These are phyloP conservation scores for Lineolata rhizophorae DNA, from an alignment of 495 filamentous ascomycete genomes.

Conservation along the genomic window DNA sequence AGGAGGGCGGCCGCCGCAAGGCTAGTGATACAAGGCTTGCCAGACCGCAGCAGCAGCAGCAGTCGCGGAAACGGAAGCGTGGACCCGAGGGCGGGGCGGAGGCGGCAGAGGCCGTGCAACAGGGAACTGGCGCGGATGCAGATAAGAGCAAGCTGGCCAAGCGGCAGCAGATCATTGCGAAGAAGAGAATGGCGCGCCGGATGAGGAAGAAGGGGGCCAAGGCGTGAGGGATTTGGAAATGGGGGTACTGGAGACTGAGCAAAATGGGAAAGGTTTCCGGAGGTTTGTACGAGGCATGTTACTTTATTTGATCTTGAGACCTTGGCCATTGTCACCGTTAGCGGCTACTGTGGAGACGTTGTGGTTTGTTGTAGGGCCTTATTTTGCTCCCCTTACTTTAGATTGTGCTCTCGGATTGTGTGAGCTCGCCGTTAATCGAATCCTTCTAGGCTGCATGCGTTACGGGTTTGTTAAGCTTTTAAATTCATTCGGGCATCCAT, in stretches of 20 bases:
- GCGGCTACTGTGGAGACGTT: background rate
- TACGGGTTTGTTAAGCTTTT: too few species aligned
- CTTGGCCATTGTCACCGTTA: background rate
- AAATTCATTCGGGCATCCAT: too few species aligned
- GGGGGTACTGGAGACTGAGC: too few species aligned
- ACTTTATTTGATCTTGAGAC: background rate
- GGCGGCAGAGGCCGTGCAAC: slow-evolving; percentile 6
- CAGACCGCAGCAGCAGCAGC: too few species aligned
- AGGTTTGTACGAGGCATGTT: background rate
- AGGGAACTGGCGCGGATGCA: slow-evolving; percentile 11
- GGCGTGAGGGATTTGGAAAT: too few species aligned
- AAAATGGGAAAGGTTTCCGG: slow-evolving; percentile 3
- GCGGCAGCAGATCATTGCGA: slow-evolving; percentile 42
- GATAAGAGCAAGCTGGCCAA: slow-evolving; percentile 35
- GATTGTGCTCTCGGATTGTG: too few species aligned
- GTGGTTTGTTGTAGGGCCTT: too few species aligned
- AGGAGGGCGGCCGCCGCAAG: too few species aligned
- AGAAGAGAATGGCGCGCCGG: slow-evolving; percentile 39
- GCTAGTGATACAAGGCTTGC: too few species aligned
- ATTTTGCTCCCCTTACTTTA: too few species aligned
- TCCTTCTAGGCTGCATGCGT: too few species aligned
- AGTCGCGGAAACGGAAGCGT: slow-evolving; percentile 7
- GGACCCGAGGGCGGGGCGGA: slow-evolving; percentile 1
- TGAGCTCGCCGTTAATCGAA: too few species aligned
- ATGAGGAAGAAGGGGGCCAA: slow-evolving; percentile 27